These are phyloP conservation scores for Cercospora brassicicola DNA, from an alignment of 2,329 filamentous ascomycete genomes.

Conservation along the genomic window DNA sequence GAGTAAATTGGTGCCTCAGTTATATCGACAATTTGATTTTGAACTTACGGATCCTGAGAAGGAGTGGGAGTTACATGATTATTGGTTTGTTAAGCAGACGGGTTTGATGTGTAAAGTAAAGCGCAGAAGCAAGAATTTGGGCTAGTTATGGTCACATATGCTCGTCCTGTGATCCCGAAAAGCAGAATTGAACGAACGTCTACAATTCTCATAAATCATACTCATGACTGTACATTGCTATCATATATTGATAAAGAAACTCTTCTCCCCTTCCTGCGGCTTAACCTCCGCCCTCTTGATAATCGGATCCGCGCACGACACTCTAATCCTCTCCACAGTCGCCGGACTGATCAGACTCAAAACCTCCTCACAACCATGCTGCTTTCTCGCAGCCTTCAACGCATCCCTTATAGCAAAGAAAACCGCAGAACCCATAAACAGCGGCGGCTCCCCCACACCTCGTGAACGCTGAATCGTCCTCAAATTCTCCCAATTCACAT, in stretches of 20 bases:
- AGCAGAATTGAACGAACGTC: background rate
- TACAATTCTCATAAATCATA: background rate
- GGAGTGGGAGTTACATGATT: slow-evolving; percentile 22
- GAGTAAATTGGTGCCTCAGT: slow-evolving; percentile 34
- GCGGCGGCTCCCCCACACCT: slow-evolving; percentile 71
- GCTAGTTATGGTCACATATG: background rate
- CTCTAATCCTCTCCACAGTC: slow-evolving; percentile 77
- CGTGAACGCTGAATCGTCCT: slow-evolving; percentile 80
- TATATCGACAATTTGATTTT: slow-evolving; percentile 30
- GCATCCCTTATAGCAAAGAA: slow-evolving; percentile 90
- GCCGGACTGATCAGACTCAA: slow-evolving; percentile 74
- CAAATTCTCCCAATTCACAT: slow-evolving; percentile 82
- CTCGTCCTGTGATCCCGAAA: no score
- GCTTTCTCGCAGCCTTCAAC: slow-evolving; percentile 69
- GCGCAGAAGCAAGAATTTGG: slow-evolving; percentile 10
- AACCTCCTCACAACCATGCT: slow-evolving; percentile 68
- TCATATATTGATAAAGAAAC: slow-evolving; percentile 68
- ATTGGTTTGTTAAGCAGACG: slow-evolving; percentile 27
- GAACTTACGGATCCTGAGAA: slow-evolving; percentile 28
- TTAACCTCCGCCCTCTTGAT: slow-evolving; percentile 69
- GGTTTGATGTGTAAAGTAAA: slow-evolving; percentile 30
- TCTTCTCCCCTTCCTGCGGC: slow-evolving; percentile 76
- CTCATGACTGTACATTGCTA: background rate
- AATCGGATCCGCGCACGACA: slow-evolving; percentile 79
- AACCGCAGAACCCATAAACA: slow-evolving; percentile 80